These are phyloP conservation scores for Stephania yunnanensis DNA, from an alignment of 164 flowering plant species.

Conservation along the genomic window DNA sequence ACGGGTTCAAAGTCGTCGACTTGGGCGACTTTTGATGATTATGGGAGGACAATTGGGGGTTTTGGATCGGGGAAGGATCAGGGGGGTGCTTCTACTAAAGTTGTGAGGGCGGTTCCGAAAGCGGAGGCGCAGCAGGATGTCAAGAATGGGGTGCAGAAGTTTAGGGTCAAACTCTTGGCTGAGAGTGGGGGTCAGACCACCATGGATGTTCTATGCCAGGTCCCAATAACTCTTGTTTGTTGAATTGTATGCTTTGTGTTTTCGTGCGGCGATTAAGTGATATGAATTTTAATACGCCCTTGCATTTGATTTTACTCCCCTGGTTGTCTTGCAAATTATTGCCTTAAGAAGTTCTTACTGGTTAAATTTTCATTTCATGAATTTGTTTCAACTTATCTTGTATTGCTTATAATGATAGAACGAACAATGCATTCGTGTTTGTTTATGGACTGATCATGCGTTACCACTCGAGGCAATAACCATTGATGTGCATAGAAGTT, in stretches of 20 bases:
- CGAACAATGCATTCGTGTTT: too few species aligned
- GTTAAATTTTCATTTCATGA: not conserved
- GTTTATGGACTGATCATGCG: too few species aligned
- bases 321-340: too few species aligned
- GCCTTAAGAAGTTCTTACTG: too few species aligned
- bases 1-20: constrained; percentile 62
- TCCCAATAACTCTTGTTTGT: constrained; percentile 12
- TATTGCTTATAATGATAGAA: too few species aligned
- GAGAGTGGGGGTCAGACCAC: constrained; percentile 73
- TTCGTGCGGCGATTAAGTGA: too few species aligned
- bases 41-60: constrained; percentile 56
- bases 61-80: constrained; percentile 24
- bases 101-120: constrained; percentile 86
- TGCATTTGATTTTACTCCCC: too few species aligned
- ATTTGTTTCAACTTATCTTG: not conserved
- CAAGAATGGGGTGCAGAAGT: constrained; percentile 83
- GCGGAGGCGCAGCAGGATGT: constrained; percentile 66
- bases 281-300: too few species aligned
- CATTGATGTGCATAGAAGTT: too few species aligned
- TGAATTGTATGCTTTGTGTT: too few species aligned
- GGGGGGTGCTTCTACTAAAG: constrained; percentile 32
- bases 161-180: constrained; percentile 80
- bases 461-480: too few species aligned
- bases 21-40: constrained; percentile 76
- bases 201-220: constrained; percentile 99